These are phyloP conservation scores for Chaetomium strumarium DNA, from an alignment of 2,329 filamentous ascomycete species.

Conservation along the genomic window DNA sequence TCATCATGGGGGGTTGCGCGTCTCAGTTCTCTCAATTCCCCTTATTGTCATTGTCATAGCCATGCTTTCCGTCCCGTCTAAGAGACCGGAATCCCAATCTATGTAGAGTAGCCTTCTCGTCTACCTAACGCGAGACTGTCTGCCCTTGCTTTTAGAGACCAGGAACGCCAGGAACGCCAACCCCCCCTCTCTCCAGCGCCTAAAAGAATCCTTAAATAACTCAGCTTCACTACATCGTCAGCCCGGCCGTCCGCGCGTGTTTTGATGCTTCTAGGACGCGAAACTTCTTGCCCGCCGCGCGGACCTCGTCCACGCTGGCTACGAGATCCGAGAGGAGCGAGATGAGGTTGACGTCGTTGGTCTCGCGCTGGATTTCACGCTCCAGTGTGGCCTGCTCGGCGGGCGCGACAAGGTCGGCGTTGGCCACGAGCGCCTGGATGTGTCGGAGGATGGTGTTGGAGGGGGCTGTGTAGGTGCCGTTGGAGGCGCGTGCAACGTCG, in stretches of 20 bases:
- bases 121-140: too few relatives aligned
- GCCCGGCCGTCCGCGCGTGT: conserved; percentile 1
- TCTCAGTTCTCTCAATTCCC: too few relatives aligned
- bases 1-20: too few relatives aligned
- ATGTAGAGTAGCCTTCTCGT: too few relatives aligned
- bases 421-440: conserved; percentile 77
- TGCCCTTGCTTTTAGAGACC: too few relatives aligned
- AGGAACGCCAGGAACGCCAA: too few relatives aligned
- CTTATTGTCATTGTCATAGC: too few relatives aligned
- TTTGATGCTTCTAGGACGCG: conserved; percentile 45
- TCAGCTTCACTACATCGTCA: too few relatives aligned
- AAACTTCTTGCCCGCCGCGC: conserved; percentile 72
- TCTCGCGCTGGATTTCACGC: conserved; percentile 66
- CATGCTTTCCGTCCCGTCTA: too few relatives aligned
- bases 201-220: too few relatives aligned
- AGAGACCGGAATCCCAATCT: too few relatives aligned
- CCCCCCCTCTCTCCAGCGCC: too few relatives aligned
- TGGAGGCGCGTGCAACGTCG: conserved; percentile 30
- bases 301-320: conserved; percentile 62
- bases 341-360: conserved; percentile 78
- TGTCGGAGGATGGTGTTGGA: conserved; percentile 76
- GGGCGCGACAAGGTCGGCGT: conserved; percentile 75
- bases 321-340: conserved; percentile 70
- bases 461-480: conserved; percentile 35
- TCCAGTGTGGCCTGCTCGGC: conserved; percentile 60